Conservation (phyloP, 148 eudicot genomes). For the Bassia scoparia region DNA sequence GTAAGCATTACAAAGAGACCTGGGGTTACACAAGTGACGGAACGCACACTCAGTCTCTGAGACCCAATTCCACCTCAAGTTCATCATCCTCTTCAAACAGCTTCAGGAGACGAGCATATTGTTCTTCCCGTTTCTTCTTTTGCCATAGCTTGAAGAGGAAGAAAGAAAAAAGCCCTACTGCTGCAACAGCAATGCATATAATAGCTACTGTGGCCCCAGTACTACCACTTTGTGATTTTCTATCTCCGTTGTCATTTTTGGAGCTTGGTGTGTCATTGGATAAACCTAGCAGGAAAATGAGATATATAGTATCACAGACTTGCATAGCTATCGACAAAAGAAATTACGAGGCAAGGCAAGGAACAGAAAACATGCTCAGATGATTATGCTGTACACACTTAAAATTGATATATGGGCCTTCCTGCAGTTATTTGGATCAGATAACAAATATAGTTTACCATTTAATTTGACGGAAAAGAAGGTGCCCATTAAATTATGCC, state of each 20-base stretch:
- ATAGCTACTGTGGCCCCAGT: constrained; percentile 51
- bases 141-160: constrained; percentile 80
- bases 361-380: not conserved
- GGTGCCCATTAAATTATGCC: no score
- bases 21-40: constrained; percentile 16
- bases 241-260: constrained; percentile 28
- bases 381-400: not conserved
- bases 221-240: constrained; percentile 38
- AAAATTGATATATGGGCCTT: not conserved
- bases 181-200: constrained; percentile 45
- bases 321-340: not conserved
- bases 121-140: constrained; percentile 86
- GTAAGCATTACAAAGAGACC: constrained; percentile 30
- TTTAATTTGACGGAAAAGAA: no score
- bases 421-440: not conserved
- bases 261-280: constrained; percentile 44
- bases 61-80: constrained; percentile 91
- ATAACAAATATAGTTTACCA: not conserved
- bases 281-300: constrained; percentile 41
- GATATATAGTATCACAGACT: not conserved
- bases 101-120: constrained; percentile 82
- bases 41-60: constrained; percentile 54
- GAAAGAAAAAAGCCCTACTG: constrained; percentile 43
- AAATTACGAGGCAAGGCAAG: not conserved
- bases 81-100: constrained; percentile 94